Conservation (phyloP, 108 stramenopile species). For the Pseudonitzschia pungens region DNA sequence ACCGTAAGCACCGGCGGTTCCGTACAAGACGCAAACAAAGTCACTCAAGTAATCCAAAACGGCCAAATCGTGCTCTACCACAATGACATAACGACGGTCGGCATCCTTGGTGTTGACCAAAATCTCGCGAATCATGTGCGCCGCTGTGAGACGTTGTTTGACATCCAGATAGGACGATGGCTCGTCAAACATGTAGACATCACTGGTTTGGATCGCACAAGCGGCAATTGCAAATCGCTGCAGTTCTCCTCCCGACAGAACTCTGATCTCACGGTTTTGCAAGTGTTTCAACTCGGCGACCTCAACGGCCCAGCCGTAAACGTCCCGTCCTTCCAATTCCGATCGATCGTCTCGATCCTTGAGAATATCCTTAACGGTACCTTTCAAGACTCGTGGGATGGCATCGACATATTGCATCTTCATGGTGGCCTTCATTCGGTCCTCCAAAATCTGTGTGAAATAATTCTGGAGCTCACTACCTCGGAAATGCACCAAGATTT, state of each 20-base stretch:
- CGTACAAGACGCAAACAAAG: slow-evolving; percentile 98
- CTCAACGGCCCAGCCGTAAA: slow-evolving; percentile 62
- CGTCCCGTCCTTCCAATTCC: slow-evolving; percentile 71
- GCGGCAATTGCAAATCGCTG: slow-evolving; percentile 98
- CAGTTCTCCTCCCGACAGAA: slow-evolving; percentile 96
- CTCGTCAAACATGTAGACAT: slow-evolving; percentile 99
- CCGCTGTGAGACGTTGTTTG: slow-evolving; percentile 96
- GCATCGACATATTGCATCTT: slow-evolving; percentile 99
- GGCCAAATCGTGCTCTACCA: slow-evolving; percentile 99
- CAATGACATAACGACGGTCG: slow-evolving; percentile 88
- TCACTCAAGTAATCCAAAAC: slow-evolving; percentile 98
- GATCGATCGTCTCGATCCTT: slow-evolving; percentile 84
- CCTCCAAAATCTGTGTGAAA: slow-evolving; percentile 97
- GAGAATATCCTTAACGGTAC: slow-evolving; percentile 86
- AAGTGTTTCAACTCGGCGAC: slow-evolving; percentile 91
- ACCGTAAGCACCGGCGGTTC: slow-evolving; percentile 95
- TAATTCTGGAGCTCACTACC: slow-evolving; percentile 98
- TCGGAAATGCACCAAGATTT: slow-evolving; percentile 95
- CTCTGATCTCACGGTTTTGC: slow-evolving; percentile 89
- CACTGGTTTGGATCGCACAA: slow-evolving; percentile 87
- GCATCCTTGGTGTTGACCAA: slow-evolving; percentile 68
- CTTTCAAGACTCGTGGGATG: slow-evolving; percentile 90
- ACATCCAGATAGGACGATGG: slow-evolving; percentile 98
- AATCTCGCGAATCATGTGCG: slow-evolving; percentile 93
- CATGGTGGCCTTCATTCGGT: slow-evolving; percentile 98